These are phyloP conservation scores for Coniella vitis DNA, from an alignment of 2,329 filamentous ascomycete species.

Conservation along the genomic window DNA sequence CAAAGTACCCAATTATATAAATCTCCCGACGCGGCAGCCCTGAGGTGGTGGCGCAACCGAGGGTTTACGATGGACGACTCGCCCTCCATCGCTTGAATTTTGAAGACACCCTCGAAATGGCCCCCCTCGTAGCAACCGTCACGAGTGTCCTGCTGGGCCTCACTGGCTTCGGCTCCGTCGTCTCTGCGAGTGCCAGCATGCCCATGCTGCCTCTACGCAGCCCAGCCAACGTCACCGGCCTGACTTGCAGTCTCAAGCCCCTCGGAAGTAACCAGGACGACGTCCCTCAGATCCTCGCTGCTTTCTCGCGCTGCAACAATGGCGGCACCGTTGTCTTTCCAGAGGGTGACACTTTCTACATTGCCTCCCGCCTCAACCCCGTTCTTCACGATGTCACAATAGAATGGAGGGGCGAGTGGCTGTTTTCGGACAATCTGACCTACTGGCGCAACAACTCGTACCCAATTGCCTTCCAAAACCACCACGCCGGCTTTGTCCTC, in stretches of 20 bases:
- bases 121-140: not conserved
- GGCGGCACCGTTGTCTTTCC: slow-evolving; percentile 42
- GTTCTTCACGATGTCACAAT: slow-evolving; percentile 41
- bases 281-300: slow-evolving; percentile 22
- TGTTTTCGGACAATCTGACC: slow-evolving; percentile 41
- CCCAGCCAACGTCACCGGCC: slow-evolving; percentile 15
- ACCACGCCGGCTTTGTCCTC: slow-evolving; percentile 45
- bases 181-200: not conserved
- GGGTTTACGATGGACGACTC: too few relatives aligned
- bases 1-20: too few relatives aligned
- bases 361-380: slow-evolving; percentile 42
- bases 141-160: slow-evolving; percentile 1
- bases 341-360: slow-evolving; percentile 41
- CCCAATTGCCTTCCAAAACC: slow-evolving; percentile 47
- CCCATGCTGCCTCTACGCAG: slow-evolving; percentile 6
- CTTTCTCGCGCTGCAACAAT: slow-evolving; percentile 21
- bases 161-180: slow-evolving; percentile 3
- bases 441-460: slow-evolving; percentile 51
- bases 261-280: slow-evolving; percentile 19
- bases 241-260: slow-evolving; percentile 20
- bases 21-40: too few relatives aligned
- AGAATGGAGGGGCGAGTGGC: slow-evolving; percentile 47
- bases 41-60: not conserved
- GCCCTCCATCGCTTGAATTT: too few relatives aligned
- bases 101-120: not conserved